phyloP scores from a whole-genome alignment of 2,329 filamentous ascomycete genomes.

The Lasiodiplodia sp. region DNA sequence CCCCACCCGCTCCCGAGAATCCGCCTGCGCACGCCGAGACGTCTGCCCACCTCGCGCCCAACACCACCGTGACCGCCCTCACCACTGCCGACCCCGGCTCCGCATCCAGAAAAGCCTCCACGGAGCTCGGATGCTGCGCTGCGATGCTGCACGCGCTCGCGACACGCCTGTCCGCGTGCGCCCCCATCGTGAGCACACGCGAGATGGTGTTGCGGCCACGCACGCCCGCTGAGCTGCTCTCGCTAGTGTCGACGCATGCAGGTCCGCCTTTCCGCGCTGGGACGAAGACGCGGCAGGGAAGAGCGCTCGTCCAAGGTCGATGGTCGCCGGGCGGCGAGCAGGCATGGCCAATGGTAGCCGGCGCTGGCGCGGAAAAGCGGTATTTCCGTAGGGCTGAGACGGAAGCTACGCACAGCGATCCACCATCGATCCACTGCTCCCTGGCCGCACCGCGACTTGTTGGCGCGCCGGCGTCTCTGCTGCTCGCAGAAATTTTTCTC shows the following conservation, averaged over 20 bases:
- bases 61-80: neutral
- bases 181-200: neutral
- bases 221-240: neutral
- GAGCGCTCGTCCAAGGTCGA: neutral
- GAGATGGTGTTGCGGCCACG: neutral
- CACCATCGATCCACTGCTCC: slow-evolving; percentile 20
- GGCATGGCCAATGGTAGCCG: neutral
- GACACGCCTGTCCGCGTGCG: neutral
- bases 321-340: neutral
- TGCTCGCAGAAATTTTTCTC: slow-evolving; percentile 8
- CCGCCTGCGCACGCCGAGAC: slow-evolving; percentile 18
- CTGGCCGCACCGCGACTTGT: slow-evolving; percentile 3
- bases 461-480: neutral
- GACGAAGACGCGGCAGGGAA: slow-evolving; percentile 8
- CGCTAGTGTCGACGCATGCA: neutral
- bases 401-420: slow-evolving; percentile 23
- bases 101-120: neutral
- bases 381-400: slow-evolving; percentile 28
- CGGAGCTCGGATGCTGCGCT: neutral
- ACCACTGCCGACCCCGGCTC: slow-evolving; percentile 16
- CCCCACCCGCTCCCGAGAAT: slow-evolving; percentile 26
- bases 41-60: slow-evolving; percentile 20
- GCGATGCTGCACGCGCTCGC: neutral
- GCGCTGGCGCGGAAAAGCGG: slow-evolving; percentile 14
- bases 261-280: slow-evolving; percentile 13